These are phyloP conservation scores for Dendrothele bispora DNA, from an alignment of 768 basidiomycete species.

Conservation along the genomic window DNA sequence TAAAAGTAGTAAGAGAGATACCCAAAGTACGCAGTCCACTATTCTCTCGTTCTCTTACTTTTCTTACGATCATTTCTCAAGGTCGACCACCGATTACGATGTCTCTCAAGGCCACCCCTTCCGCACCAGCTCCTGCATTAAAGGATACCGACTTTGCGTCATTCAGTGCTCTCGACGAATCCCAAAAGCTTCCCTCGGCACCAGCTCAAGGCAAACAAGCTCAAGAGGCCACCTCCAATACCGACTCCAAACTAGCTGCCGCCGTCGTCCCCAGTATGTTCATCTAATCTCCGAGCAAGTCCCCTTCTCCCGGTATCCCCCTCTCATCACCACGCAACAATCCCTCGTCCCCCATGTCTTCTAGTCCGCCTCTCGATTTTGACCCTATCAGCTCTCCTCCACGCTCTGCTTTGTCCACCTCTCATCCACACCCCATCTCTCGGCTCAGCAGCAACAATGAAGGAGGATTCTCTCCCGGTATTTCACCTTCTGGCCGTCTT, in stretches of 20 bases:
- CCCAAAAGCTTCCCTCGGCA: constrained; percentile 43
- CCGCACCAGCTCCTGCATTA: constrained; percentile 76
- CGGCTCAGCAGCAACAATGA: constrained; percentile 33
- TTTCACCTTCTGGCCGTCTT: constrained; percentile 48
- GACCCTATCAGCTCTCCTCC: constrained; percentile 87
- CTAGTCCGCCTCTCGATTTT: constrained; percentile 49
- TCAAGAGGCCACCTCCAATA: constrained; percentile 3
- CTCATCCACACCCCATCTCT: constrained; percentile 29
- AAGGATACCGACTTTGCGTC: constrained; percentile 75
- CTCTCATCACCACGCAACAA: constrained; percentile 55
- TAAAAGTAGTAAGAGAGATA: constrained; percentile 36
- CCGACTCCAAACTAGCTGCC: constrained; percentile 23
- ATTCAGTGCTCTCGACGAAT: constrained; percentile 66
- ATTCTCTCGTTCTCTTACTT: constrained; percentile 32
- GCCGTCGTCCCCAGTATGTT: too few species aligned
- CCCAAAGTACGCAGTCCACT: constrained; percentile 38
- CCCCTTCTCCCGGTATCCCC: constrained; percentile 44
- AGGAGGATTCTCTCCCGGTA: constrained; percentile 53
- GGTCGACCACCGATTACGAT: constrained; percentile 64
- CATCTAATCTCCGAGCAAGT: too few species aligned
- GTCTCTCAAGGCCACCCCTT: too few species aligned
- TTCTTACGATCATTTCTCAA: neutral
- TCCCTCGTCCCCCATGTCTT: constrained; percentile 33
- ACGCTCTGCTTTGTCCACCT: constrained; percentile 35
- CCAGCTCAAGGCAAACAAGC: constrained; percentile 34